Base-by-base conservation (phyloP, 768 basidiomycete species). In the Hirschioporus abietinus region DNA sequence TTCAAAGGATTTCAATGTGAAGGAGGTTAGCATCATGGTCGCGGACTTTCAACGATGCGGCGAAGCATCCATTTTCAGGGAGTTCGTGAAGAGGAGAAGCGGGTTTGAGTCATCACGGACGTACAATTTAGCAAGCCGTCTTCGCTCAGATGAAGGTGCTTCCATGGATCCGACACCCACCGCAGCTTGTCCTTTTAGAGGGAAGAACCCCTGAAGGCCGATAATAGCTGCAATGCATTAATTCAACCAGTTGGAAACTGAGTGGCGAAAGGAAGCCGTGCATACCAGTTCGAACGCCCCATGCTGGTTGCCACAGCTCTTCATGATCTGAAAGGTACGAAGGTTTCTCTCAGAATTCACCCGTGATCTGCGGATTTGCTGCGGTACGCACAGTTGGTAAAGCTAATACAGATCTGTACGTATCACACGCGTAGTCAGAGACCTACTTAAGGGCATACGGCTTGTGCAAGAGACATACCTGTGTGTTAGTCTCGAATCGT, bases 281-380 rank as follows among this genome's bases (percentile, higher is more conserved):
- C 83, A 68, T 67, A 91, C 92, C 95, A 66, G 96, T 99, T 69
- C 96, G 86, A 23, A 99, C 92, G 65, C 96, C 96, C 96, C 96
- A 99, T 26, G 95, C 94, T 42, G 96, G 96, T 76, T 98, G 95
- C 96, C 96, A 99, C 35, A 93, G 82, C 71, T 98, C 96, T 77
- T 95, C 93, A 70, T 98, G 95, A 81, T 96, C 91, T 93, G 71
- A 58, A 67, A 26, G 30, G 30, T 30, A 8, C 30, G 8, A 30
- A 25, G 52, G 27, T 66, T 64, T 34, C 71, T 75, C 72, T 74
- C 27, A 64, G 58, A 62, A 67, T 36, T 35, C 63, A 66, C 68
- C 68, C 67, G 69, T 71, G 68, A 66, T n/a, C 66, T 18, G 67
- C 63, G 66, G 30, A 30, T 62, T 62, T 58, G 60, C 27, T 17